A percentile compares a stretch with the other conserved stretches of the same genome.
Evolutionary conservation across 331 rosid species (phyloP).

Genomic region (Ulmus americana): DNA sequence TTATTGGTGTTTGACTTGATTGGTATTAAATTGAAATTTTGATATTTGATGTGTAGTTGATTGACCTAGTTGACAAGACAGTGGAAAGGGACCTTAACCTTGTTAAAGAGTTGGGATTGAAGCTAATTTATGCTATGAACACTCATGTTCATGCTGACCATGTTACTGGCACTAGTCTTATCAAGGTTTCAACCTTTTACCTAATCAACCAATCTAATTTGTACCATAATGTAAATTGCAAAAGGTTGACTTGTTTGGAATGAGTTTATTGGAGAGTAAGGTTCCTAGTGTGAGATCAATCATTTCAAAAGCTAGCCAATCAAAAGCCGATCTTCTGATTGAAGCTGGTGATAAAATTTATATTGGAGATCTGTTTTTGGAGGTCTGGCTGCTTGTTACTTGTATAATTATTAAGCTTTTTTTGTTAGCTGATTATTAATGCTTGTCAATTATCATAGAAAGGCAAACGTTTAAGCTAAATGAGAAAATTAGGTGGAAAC

Average conservation of each 20-base stretch:
- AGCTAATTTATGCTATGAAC: slow-evolving; percentile 73
- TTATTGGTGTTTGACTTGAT: too few relatives aligned
- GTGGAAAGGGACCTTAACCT: slow-evolving; percentile 81
- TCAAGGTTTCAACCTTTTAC: slow-evolving; percentile 52
- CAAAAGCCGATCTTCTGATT: slow-evolving; percentile 61
- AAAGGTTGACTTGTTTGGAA: neutral
- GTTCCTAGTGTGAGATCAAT: slow-evolving; percentile 69
- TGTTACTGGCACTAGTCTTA: slow-evolving; percentile 83
- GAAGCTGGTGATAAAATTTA: slow-evolving; percentile 53
- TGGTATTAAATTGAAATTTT: neutral
- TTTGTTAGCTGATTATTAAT: neutral
- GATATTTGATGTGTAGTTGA: slow-evolving; percentile 46
- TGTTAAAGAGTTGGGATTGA: slow-evolving; percentile 60
- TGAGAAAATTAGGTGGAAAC: neutral
- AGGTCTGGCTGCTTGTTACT: slow-evolving; percentile 39
- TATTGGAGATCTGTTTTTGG: slow-evolving; percentile 72
- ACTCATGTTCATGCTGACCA: slow-evolving; percentile 99
- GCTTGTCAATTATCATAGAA: neutral
- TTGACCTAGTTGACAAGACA: slow-evolving; percentile 92
- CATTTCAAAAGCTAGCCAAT: slow-evolving; percentile 77
- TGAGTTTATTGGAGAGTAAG: slow-evolving; percentile 41
- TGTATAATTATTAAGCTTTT: neutral
- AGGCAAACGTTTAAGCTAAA: neutral
- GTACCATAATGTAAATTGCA: neutral
- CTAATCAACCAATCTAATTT: neutral